Conservation (phyloP, 2,329 filamentous ascomycete species). For the Akanthomyces lecanii region DNA sequence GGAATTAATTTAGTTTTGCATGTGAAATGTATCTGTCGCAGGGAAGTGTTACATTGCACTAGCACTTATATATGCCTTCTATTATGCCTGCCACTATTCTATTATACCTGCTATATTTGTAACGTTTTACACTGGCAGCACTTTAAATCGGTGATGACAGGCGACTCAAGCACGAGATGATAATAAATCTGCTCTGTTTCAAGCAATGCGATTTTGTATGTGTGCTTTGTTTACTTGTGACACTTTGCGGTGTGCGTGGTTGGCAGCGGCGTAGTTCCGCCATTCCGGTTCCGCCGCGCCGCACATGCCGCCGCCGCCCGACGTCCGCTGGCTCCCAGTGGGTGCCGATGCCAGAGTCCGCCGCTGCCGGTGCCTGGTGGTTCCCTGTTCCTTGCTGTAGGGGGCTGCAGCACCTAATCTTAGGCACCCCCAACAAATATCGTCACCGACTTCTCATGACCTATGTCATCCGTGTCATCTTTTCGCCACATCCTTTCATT, state of each 20-base stretch:
- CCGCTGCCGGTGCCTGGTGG: slow-evolving; percentile 1
- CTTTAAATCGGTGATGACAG: too few species aligned
- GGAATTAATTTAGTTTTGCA: not conserved
- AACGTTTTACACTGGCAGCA: not conserved
- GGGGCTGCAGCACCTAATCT: not conserved
- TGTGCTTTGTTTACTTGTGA: not conserved
- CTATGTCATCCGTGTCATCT: slow-evolving; percentile 9
- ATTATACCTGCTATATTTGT: not conserved
- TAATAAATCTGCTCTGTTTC: not conserved
- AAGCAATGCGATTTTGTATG: not conserved
- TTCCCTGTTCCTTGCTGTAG: slow-evolving; percentile 7
- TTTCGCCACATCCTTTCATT: slow-evolving; percentile 6
- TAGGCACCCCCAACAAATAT: slow-evolving; percentile 15
- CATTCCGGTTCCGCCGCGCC: not conserved
- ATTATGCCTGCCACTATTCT: not conserved
- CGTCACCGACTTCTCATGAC: slow-evolving; percentile 14
- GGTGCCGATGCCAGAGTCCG: not conserved
- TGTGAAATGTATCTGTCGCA: not conserved
- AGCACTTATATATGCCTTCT: not conserved
- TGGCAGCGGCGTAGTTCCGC: slow-evolving; percentile 3
- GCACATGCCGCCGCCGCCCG: not conserved
- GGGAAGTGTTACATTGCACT: not conserved
- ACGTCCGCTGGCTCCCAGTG: not conserved
- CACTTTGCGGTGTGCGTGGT: not conserved
- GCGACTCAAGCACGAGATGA: too few species aligned